phyloP scores from a whole-genome alignment of 1,284 basidiomycete species.

The Coniferiporia sulphurascens region DNA sequence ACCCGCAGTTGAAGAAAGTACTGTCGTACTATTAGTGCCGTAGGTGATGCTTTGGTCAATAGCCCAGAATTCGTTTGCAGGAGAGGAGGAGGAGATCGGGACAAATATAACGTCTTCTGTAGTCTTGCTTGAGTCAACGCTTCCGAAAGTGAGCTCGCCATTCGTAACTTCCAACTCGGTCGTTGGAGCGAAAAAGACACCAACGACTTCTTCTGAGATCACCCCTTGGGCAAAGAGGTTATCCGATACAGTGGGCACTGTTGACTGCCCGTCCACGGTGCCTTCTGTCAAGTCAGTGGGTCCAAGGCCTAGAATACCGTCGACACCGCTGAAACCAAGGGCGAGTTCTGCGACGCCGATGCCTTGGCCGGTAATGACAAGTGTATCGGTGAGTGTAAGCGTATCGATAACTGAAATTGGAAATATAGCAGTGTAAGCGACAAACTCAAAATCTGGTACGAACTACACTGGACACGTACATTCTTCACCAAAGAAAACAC shows the following conservation, averaged over 20 bases:
- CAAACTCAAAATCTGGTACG: neutral
- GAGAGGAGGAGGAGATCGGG: slow-evolving; percentile 20
- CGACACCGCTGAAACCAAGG: slow-evolving; percentile 20
- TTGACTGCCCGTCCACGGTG: slow-evolving; percentile 17
- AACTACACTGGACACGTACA: slow-evolving; percentile 2
- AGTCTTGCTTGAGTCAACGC: slow-evolving; percentile 21
- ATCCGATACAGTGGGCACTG: slow-evolving; percentile 25
- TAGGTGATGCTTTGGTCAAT: slow-evolving; percentile 30
- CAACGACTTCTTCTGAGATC: slow-evolving; percentile 21
- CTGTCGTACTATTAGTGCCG: slow-evolving; percentile 12
- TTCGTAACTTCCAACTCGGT: slow-evolving; percentile 17
- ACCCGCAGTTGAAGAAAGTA: slow-evolving; percentile 22
- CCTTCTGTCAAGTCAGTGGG: slow-evolving; percentile 23
- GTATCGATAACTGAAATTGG: slow-evolving; percentile 14
- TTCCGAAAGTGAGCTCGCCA: slow-evolving; percentile 25
- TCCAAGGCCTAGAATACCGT: slow-evolving; percentile 22
- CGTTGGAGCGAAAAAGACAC: slow-evolving; percentile 24
- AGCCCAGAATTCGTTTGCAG: slow-evolving; percentile 31
- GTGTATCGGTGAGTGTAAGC: slow-evolving; percentile 17
- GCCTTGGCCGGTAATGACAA: slow-evolving; percentile 19
- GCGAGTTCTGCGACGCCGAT: slow-evolving; percentile 20
- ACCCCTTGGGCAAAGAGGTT: slow-evolving; percentile 21
- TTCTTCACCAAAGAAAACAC: slow-evolving; percentile 19
- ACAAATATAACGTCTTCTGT: slow-evolving; percentile 16
- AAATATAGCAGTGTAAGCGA: neutral